Evolutionary conservation across 176 grass and related monocot species (phyloP), one percentile per base, ranked within the genome.

Genomic region (Tillandsia leiboldiana): DNA sequence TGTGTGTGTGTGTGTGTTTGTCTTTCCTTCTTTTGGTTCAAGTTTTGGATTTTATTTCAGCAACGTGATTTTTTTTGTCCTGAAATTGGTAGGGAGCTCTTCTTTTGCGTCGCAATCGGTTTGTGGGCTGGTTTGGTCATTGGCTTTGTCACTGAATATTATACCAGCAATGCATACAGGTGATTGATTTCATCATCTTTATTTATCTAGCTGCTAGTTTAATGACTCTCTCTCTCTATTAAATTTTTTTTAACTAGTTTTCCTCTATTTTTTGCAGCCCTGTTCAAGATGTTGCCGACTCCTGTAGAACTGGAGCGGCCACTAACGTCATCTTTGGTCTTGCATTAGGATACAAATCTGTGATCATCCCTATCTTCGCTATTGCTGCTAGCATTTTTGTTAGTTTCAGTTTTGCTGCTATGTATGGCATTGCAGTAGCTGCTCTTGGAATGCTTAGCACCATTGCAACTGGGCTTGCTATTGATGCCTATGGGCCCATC

Each of bases 361-460:
- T 84, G 51, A 88, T 88, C 68, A 81, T 88, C 63, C 86, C 86
- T 22, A 84, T 84, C 70, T 84, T 84, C 69, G 81, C 81, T 26
- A 88, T 88, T 24, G 78, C 71, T 10, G 49, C 81, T 24, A 77
- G 77, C 61, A 88, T 88, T 68, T 88, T 77, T 51, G 78, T 84
- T 26, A 84, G 86, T 67, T 88, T 88, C 64, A 88, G 78, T 67
- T 72, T 88, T 77, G 86, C 86, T 3, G 82, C 86, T 29, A 88
- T 88, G 82, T 88, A 88, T 73, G 86, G 86, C 59, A 79, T 88
- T 68, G 86, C 86, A 66, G 78, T 88, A 33, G 78, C 86, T 68
- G 86, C 86, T 72, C 74, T 88, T 68, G 86, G 81, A 75, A 88
- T 88, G 86, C 82, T 88, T 18, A 88, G 86, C 71, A 88, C 82